Conservation (phyloP, 192 early-diverging fungal genomes). For the Entomortierella parvispora region DNA sequence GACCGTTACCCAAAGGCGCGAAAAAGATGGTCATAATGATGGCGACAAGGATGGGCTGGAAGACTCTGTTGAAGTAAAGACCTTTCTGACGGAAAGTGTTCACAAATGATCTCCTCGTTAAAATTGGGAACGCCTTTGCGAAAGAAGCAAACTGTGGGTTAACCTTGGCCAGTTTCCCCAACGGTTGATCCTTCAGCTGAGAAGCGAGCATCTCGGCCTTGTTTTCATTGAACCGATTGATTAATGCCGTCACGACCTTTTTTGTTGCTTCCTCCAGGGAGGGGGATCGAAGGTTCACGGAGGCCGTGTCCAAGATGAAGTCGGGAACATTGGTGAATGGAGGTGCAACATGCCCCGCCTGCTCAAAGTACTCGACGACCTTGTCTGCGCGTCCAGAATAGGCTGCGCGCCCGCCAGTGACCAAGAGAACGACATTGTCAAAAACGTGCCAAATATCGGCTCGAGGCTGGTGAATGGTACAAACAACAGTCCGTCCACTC, state of each 20-base stretch:
- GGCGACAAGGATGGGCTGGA: conserved; percentile 30
- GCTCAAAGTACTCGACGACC: conserved; percentile 50
- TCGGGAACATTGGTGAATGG: conserved; percentile 42
- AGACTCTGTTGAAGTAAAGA: conserved; percentile 35
- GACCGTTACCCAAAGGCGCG: conserved; percentile 23
- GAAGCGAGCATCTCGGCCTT: conserved; percentile 31
- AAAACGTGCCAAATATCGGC: conserved; percentile 83
- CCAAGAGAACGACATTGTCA: conserved; percentile 82
- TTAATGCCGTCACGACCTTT: conserved; percentile 21
- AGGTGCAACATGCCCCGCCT: conserved; percentile 43
- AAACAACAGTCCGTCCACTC: conserved; percentile 69
- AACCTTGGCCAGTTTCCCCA: conserved; percentile 25
- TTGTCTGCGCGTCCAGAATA: conserved; percentile 51
- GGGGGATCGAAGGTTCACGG: conserved; percentile 28
- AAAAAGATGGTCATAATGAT: conserved; percentile 50
- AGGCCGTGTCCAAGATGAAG: conserved; percentile 48
- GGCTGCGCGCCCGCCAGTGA: conserved; percentile 62
- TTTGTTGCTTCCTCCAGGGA: conserved; percentile 35
- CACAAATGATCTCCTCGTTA: conserved; percentile 37
- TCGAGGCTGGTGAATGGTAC: conserved; percentile 91
- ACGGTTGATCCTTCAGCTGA: conserved; percentile 5
- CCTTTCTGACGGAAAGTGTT: conserved; percentile 53
- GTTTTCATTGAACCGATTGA: conserved; percentile 29
- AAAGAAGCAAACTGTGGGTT: conserved; percentile 41
- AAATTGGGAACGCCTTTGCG: conserved; percentile 37